Conservation (phyloP, 1,284 basidiomycete genomes). For the Pulveroboletus sp. region DNA sequence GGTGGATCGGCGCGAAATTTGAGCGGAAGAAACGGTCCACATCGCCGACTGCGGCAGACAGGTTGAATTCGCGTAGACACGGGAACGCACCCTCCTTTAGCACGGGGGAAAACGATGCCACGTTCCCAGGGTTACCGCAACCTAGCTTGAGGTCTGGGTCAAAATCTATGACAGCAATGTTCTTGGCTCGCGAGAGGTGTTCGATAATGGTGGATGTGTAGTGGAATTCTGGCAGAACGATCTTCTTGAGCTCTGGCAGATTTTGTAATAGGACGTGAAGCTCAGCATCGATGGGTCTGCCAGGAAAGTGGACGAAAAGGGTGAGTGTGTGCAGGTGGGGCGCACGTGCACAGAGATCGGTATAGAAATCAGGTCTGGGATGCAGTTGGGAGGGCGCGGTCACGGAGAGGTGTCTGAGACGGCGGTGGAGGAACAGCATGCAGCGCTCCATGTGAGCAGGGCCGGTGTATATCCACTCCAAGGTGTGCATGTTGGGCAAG, state of each 20-base stretch:
- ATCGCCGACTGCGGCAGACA: slow-evolving; percentile 46
- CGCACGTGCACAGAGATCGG: slow-evolving; percentile 54
- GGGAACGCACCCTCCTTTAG: slow-evolving; percentile 55
- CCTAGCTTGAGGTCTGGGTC: slow-evolving; percentile 47
- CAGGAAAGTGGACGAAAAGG: slow-evolving; percentile 41
- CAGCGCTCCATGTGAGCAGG: slow-evolving; percentile 36
- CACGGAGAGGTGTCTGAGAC: slow-evolving; percentile 38
- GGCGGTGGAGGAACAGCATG: slow-evolving; percentile 48
- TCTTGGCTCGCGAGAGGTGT: slow-evolving; percentile 45
- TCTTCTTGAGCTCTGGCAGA: slow-evolving; percentile 47
- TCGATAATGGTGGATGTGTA: slow-evolving; percentile 49
- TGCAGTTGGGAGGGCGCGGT: slow-evolving; percentile 17
- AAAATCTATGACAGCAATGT: slow-evolving; percentile 52
- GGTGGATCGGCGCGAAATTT: slow-evolving; percentile 46
- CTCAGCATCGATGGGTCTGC: slow-evolving; percentile 40
- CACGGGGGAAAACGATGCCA: slow-evolving; percentile 44
- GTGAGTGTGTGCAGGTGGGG: slow-evolving; percentile 49
- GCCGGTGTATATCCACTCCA: slow-evolving; percentile 41
- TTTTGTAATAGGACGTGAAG: slow-evolving; percentile 42
- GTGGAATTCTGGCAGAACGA: slow-evolving; percentile 54
- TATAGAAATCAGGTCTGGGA: slow-evolving; percentile 41
- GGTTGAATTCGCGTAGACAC: slow-evolving; percentile 51
- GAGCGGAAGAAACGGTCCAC: slow-evolving; percentile 49
- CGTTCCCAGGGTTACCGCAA: slow-evolving; percentile 44
- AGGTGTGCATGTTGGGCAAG: slow-evolving; percentile 53